Evolutionary conservation across 1,284 basidiomycete species (phyloP).

Genomic region (Ustilago vetiveriae): DNA sequence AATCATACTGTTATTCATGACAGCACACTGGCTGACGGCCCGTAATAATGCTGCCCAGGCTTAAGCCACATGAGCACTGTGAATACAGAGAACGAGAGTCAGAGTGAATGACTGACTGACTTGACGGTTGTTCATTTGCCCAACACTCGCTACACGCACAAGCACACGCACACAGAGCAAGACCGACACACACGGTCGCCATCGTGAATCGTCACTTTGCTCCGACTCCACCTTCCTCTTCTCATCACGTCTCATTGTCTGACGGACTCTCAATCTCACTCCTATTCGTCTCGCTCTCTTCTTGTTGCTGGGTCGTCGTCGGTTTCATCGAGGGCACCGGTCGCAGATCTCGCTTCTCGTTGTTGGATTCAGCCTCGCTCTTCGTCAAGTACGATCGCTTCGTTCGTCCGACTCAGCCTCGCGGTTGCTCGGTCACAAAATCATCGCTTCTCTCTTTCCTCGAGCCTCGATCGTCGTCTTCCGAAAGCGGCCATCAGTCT

Average conservation of each 20-base stretch:
- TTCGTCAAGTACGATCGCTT: background rate
- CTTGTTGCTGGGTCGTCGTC: background rate
- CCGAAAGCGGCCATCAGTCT: background rate
- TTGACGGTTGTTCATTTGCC: too few species aligned
- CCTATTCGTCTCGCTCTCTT: background rate
- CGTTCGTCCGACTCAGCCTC: background rate
- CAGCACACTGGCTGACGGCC: background rate
- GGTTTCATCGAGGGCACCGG: conserved; percentile 1
- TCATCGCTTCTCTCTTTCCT: conserved; percentile 3
- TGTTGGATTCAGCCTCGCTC: too few species aligned
- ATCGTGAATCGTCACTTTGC: background rate
- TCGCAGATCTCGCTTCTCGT: too few species aligned
- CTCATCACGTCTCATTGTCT: too few species aligned
- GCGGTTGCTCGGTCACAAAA: conserved; percentile 7
- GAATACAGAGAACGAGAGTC: too few species aligned
- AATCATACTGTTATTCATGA: too few species aligned
- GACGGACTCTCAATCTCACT: too few species aligned
- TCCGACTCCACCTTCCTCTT: background rate
- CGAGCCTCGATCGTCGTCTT: conserved; percentile 14
- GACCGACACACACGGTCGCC: background rate
- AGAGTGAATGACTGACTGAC: too few species aligned
- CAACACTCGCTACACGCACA: conserved; percentile 7
- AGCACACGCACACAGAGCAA: conserved; percentile 7
- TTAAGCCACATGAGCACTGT: conserved; percentile 10
- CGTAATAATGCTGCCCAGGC: background rate